Evolutionary conservation across 2,329 filamentous ascomycete genomes (phyloP).

Genomic region (Teratosphaeriaceae sp.): DNA sequence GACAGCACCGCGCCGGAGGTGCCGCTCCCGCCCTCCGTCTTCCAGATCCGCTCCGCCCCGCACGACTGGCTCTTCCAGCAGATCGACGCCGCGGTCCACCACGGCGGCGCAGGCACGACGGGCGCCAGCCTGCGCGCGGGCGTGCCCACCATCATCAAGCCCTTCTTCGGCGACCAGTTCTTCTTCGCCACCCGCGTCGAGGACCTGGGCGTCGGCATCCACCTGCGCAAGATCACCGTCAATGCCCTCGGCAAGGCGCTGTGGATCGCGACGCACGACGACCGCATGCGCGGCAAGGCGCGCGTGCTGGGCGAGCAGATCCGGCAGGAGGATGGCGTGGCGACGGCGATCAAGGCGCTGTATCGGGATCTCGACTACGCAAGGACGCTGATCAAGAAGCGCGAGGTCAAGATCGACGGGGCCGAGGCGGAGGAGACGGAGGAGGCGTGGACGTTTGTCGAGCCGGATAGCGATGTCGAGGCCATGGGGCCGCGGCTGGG

Average conservation of each 20-base stretch:
- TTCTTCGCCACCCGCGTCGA: conserved; percentile 90
- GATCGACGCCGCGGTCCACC: conserved; percentile 89
- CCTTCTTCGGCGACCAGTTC: conserved; percentile 97
- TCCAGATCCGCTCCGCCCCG: conserved; percentile 81
- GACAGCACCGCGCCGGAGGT: conserved; percentile 53
- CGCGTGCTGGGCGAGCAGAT: conserved; percentile 77
- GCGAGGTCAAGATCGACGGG: conserved; percentile 18
- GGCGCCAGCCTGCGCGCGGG: conserved; percentile 87
- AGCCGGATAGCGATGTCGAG: conserved; percentile 49
- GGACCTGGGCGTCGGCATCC: conserved; percentile 86
- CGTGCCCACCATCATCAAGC: conserved; percentile 87
- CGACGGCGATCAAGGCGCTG: conserved; percentile 80
- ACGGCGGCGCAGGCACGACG: conserved; percentile 91
- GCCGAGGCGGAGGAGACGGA: conserved; percentile 15
- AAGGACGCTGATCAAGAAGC: conserved; percentile 68
- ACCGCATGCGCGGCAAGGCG: conserved; percentile 87
- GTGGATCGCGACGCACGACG: conserved; percentile 85
- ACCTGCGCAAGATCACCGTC: conserved; percentile 83
- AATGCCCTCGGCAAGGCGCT: conserved; percentile 76
- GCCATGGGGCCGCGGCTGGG: conserved; percentile 2
- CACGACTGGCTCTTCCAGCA: conserved; percentile 96
- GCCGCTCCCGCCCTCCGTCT: conserved; percentile 69
- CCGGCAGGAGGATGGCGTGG: conserved; percentile 85
- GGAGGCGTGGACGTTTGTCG: conserved; percentile 73
- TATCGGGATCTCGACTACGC: conserved; percentile 96